Evolutionary conservation across 2,329 filamentous ascomycete species (phyloP).

Genomic region (Aspergillus puulaauensis): DNA sequence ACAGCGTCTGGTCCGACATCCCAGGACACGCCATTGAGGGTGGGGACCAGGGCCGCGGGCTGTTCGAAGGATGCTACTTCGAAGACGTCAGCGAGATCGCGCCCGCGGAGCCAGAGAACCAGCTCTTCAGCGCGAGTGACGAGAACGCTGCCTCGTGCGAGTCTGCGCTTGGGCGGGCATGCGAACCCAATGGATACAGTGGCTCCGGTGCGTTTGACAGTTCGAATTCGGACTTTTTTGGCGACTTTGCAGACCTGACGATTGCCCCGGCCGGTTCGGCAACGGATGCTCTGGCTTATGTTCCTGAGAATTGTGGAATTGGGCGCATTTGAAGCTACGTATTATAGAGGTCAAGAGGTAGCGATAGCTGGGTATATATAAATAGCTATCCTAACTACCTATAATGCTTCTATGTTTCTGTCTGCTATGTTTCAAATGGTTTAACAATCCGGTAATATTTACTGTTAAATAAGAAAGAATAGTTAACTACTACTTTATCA

Average conservation of each 20-base stretch:
- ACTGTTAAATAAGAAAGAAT: too few species aligned
- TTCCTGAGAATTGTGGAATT: too few species aligned
- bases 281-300: too few species aligned
- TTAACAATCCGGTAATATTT: too few species aligned
- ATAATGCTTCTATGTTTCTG: too few species aligned
- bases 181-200: conserved; percentile 9
- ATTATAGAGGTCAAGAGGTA: too few species aligned
- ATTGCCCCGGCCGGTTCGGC: conserved; percentile 5
- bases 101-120: conserved; percentile 30
- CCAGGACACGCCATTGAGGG: conserved; percentile 59
- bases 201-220: conserved; percentile 1
- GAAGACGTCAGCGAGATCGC: conserved; percentile 50
- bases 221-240: conserved; percentile 5
- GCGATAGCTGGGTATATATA: too few species aligned
- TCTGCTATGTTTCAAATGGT: too few species aligned
- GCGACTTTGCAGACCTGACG: conserved; percentile 1
- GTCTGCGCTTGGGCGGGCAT: conserved; percentile 24
- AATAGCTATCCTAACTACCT: too few species aligned
- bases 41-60: conserved; percentile 43
- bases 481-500: too few species aligned
- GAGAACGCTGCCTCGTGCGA: conserved; percentile 16
- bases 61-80: conserved; percentile 61
- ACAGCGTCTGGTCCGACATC: conserved; percentile 62
- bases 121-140: conserved; percentile 39
- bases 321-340: too few species aligned